A percentile compares a stretch with the other conserved stretches of the same genome.
phyloP scores from a whole-genome alignment of 1,284 basidiomycete species.

The Violaceomyces palustris region DNA sequence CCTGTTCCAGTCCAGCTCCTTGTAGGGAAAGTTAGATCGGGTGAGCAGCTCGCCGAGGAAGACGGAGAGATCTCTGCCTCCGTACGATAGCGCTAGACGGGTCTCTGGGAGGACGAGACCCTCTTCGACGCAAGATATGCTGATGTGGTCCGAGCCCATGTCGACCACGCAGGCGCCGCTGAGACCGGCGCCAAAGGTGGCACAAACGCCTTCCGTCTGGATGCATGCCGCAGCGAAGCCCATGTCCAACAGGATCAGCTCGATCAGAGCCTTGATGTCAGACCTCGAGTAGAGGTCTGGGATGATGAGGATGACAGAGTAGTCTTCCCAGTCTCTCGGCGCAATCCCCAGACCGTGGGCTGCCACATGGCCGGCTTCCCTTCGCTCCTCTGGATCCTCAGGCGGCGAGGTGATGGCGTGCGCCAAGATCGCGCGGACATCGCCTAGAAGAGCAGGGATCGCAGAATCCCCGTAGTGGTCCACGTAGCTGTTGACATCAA shows the following conservation, averaged over 20 bases:
- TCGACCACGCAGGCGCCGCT: conserved; percentile 92
- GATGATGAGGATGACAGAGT: conserved; percentile 81
- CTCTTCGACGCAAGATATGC: conserved; percentile 90
- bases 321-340: conserved; percentile 44
- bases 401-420: conserved; percentile 43
- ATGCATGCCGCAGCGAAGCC: conserved; percentile 56
- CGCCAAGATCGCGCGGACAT: conserved; percentile 38
- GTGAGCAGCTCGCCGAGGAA: conserved; percentile 77
- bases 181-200: conserved; percentile 91
- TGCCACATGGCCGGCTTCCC: conserved; percentile 14
- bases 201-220: conserved; percentile 69
- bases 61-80: conserved; percentile 87
- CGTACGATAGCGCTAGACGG: conserved; percentile 77
- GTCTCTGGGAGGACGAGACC: conserved; percentile 83
- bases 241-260: conserved; percentile 72
- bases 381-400: conserved; percentile 19
- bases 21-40: conserved; percentile 81
- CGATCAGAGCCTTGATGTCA: conserved; percentile 74
- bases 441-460: conserved; percentile 37
- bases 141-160: conserved; percentile 78
- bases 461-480: conserved; percentile 39
- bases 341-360: conserved; percentile 45
- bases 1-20: conserved; percentile 62
- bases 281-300: conserved; percentile 84
- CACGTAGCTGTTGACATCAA: conserved; percentile 43